phyloP scores from a whole-genome alignment of 1,139 yeast species.

The Candida sojae region DNA sequence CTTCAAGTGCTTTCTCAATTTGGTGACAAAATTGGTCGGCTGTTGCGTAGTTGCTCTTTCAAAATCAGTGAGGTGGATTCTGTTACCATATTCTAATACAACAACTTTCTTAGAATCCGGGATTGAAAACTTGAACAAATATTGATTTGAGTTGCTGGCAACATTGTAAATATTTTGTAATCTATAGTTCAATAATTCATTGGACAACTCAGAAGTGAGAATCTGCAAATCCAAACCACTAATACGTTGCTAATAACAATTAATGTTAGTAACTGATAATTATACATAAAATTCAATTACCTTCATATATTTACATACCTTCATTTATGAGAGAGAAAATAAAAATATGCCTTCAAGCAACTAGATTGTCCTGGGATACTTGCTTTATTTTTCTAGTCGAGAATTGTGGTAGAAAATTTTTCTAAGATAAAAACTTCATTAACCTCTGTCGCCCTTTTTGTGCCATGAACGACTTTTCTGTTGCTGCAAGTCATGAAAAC shows the following conservation, averaged over 20 bases:
- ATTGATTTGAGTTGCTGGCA: conserved; percentile 70
- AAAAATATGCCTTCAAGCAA: no score
- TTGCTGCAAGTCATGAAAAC: not conserved
- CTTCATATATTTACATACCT: not conserved
- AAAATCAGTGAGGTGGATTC: conserved; percentile 75
- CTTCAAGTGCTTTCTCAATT: conserved; percentile 82
- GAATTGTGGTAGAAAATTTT: not conserved
- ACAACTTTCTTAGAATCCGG: conserved; percentile 81
- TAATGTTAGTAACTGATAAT: not conserved
- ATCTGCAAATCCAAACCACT: conserved; percentile 81
- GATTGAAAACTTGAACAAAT: conserved; percentile 74
- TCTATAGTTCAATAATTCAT: conserved; percentile 61
- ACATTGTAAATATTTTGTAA: conserved; percentile 86
- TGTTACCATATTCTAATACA: conserved; percentile 85
- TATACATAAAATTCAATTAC: no score
- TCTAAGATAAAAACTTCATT: not conserved
- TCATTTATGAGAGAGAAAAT: not conserved
- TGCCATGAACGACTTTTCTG: not conserved
- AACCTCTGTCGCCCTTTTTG: not conserved
- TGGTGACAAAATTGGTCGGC: conserved; percentile 84
- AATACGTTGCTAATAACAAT: conserved; percentile 73
- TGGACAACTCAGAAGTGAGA: conserved; percentile 64
- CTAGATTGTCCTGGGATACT: no score
- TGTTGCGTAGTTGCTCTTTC: conserved; percentile 78
- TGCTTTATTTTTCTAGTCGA: no score